Base-by-base conservation (phyloP, 2,329 filamentous ascomycete species). In the Calonectria hongkongensis region DNA sequence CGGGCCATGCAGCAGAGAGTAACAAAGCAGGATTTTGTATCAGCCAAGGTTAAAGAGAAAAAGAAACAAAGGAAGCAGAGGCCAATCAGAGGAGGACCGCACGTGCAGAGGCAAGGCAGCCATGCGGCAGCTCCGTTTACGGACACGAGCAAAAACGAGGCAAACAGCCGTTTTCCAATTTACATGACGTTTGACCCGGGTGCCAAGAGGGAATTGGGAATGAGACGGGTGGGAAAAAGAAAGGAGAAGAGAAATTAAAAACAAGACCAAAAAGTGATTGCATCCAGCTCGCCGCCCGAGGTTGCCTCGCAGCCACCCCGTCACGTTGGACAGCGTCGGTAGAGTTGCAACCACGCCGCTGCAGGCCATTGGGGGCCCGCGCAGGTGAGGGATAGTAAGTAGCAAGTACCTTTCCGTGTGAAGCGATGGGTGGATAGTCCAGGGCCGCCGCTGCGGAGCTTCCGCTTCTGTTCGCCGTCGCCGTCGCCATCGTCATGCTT, bases 311-410 rank as follows among this genome's bases (percentile, higher is more conserved):
- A 58, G 54, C 33, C 33, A 16, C 33, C 18, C 30, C 10, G 33
- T 58, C 54, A 58, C 21, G 54, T 58, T 25, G 54, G n/a, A 58
- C 54, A n/a, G 12, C 54, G 54, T 27, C 54, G 25, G n/a, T 39
- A 58, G 54, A 58, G 54, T 16, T 16, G 54, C 33, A 58, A 39
- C 54, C 21, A 39, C 18, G 43, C 45, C 13, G 45, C 45, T 48
- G 45, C 45, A 48, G 45, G 45, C 45, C 45, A 48, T 48, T n/a
- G 45, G 45, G 10, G 10, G 45, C n/a, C n/a, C 25, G 45, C 9
- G 10, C n/a, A 48, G 45, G 30, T 33, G 5, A 33, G 30, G 9
- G 30, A 9, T 9, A 33, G 21, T 21, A 21, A 21, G 21, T 21
- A 21, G 5, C 43, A 18, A n/a, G 43, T 47, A 8, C 18, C 12